Evolutionary conservation across 352 stramenopile species (phyloP), one percentile per base, ranked within the genome.

Genomic region (Phytophthora podocarpi): DNA sequence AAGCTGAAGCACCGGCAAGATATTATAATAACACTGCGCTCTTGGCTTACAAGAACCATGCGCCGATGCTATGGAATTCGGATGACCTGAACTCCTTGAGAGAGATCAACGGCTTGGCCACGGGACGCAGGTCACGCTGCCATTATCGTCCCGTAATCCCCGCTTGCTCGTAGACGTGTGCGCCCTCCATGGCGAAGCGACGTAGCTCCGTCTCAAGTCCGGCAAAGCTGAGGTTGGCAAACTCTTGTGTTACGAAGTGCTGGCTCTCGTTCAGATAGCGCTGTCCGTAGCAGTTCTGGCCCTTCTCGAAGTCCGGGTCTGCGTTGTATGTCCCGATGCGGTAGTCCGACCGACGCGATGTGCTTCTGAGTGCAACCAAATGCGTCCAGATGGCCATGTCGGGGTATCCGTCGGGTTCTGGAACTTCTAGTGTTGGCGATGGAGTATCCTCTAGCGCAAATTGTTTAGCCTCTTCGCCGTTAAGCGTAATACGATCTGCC

Each of bases 311-410:
- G n/a, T 65, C 57, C 4, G 65, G 54, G 15, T 54, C 48, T 28
- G 62, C 76, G 4, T 77, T 62, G 52, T 74, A 89, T 51, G 83
- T 83, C 27, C 78, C 64, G 16, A 89, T 70, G 30, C 41, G 60
- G 55, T 86, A 89, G 56, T 85, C 59, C 12, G 36, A 59, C 12
- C 69, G 62, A 20, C 53, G 54, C 0, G 70, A 76, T 5, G 57
- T 74, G 16, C 67, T 72, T 57, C 72, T 74, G 62, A 91, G 75
- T 39, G 80, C 74, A 45, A 82, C 28, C 53, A 92, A 60, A 45
- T 90, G 80, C 18, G 80, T 87, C 74, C 82, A 87, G 42, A 90
- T 80, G 20, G 61, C 52, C 16, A 77, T 79, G 41, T 85, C 76
- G 23, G 69, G 64, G 50, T 67, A 67, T 46, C 70, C 46, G 47